These are phyloP conservation scores for Ophiostoma perfectum DNA, from an alignment of 2,329 filamentous ascomycete species.

Conservation along the genomic window DNA sequence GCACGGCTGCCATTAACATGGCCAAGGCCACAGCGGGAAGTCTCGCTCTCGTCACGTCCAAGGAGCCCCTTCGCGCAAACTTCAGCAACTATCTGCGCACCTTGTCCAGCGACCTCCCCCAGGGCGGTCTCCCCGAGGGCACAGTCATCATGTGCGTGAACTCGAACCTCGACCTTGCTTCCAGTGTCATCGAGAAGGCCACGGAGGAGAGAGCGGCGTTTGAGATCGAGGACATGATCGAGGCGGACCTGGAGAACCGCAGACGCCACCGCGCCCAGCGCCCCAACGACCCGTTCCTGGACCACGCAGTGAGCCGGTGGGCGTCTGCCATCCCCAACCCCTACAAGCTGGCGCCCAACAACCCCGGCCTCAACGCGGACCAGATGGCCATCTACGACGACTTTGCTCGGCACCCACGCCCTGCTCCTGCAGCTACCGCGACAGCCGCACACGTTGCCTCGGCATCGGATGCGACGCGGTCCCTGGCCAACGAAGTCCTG, in stretches of 20 bases:
- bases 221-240: constrained; percentile 92
- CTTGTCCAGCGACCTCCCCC: constrained; percentile 62
- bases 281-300: constrained; percentile 78
- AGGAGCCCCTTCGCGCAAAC: constrained; percentile 91
- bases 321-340: constrained; percentile 90
- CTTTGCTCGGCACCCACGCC: constrained; percentile 77
- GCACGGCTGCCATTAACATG: constrained; percentile 84
- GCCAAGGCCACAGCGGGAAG: constrained; percentile 92
- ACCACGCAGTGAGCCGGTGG: constrained; percentile 79
- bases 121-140: constrained; percentile 76
- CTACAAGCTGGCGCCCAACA: constrained; percentile 71
- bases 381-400: constrained; percentile 97
- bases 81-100: constrained; percentile 93
- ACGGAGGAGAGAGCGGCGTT: constrained; percentile 88
- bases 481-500: constrained; percentile 58
- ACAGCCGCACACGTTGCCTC: constrained; percentile 55
- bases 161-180: constrained; percentile 90
- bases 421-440: background rate
- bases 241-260: constrained; percentile 70
- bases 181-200: constrained; percentile 88
- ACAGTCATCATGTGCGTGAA: constrained; percentile 98
- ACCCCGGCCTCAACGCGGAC: constrained; percentile 73
- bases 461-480: constrained; percentile 55
- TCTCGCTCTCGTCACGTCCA: constrained; percentile 93
- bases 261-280: constrained; percentile 68